Evolutionary conservation across 306 rosid species (phyloP).

Genomic region (Gillenia trifoliata): DNA sequence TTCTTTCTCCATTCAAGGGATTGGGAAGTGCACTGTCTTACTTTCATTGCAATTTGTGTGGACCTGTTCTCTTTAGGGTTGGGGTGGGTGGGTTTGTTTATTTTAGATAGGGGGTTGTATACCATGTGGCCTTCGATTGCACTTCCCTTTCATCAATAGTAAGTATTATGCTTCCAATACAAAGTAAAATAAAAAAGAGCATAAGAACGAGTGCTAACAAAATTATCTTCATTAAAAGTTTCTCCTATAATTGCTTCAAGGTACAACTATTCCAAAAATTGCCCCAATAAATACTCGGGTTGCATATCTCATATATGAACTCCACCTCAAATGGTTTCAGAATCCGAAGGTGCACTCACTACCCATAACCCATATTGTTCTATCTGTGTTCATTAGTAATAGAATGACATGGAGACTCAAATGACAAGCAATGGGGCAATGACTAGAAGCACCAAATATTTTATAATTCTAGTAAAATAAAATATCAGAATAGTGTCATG

Average conservation of each 20-base stretch:
- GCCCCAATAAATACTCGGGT: neutral
- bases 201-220: neutral
- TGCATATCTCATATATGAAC: neutral
- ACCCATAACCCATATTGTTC: neutral
- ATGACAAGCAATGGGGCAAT: neutral
- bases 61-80: neutral
- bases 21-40: neutral
- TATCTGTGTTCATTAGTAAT: neutral
- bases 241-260: neutral
- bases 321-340: too few relatives aligned
- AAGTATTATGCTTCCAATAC: neutral
- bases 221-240: neutral
- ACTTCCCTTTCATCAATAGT: neutral
- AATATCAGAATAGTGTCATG: neutral
- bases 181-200: neutral
- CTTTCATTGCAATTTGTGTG: neutral
- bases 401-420: neutral
- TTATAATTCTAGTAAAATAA: neutral
- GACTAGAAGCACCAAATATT: constrained; percentile 4
- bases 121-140: neutral
- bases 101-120: neutral
- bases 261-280: neutral
- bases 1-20: neutral
- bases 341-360: neutral
- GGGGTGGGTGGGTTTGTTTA: neutral